Base-by-base conservation (phyloP, 345 rosid genomes). In the Brassica incana region DNA sequence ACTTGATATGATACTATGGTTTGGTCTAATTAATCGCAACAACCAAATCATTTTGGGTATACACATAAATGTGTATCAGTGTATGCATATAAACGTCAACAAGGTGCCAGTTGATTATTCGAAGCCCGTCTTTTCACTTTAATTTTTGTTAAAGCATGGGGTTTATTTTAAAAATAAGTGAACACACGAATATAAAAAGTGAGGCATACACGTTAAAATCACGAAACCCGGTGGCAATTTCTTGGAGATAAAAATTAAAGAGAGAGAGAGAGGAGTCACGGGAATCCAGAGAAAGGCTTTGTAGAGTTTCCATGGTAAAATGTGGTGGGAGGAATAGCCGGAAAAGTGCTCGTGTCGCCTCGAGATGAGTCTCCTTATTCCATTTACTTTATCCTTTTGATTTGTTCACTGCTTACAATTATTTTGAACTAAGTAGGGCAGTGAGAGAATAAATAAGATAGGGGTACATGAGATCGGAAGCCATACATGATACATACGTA, bases 301-400 rank as follows among this genome's bases (percentile, higher is more conserved):
- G 84, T 85, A 85, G 89, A 84, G 85, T 87, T 84, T 88, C 91
- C 78, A 87, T 77, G 88, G 76, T 38, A 66, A 71, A 20, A 45
- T 67, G 78, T 74, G 69, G 71, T 78, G 89, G 94, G 97, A 90
- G 90, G 88, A 93, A 91, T 87, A 90, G 89, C 91, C 91, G 94
- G 97, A 88, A 91, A 93, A 93, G 94, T 91, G 92, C 91, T 86
- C 95, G 92, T 89, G 97, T 90, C 90, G 88, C 97, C 95, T 93
- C 91, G 97, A 86, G 80, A 80, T 75, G 78, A 32, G 74, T 74
- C 74, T 60, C 74, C 61, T 43, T 43, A 43, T 11, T 9, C 33
- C 61, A 69, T 70, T 62, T 77, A 5, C 70, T 30, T 36, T 36
- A 48, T 63, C 63, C 18, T 27, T 71, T 72, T 38, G 5, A 9